Evolutionary conservation across 306 rosid species (phyloP), one percentile per base, ranked within the genome.

Genomic region (Ceratonia siliqua): DNA sequence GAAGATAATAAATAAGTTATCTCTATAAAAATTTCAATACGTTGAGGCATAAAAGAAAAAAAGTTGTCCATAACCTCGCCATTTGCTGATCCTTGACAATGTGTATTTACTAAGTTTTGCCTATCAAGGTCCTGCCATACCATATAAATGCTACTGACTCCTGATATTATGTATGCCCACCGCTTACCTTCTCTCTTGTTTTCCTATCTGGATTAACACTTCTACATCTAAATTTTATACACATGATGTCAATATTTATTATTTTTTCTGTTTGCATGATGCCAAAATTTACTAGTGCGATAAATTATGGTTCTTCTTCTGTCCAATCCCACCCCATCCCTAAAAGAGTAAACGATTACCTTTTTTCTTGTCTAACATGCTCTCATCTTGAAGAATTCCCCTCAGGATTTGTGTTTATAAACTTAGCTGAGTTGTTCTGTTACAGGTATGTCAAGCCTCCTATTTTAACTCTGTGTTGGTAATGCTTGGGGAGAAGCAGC

Each of bases 401-500:
- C 58, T 27, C 28, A 50, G 45, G 42, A 75, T 74, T 54, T 50
- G 42, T 70, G 55, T 74, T 43, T 77, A 38, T 72, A 63, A 75
- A 78, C 67, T 49, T 58, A 32, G 59, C 54, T 75, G 32, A 50
- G 52, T 39, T 79, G 32, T 68, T 73, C 54, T 68, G 32, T 69
- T 62, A 63, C 80, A 95, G 99, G 59, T 87, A 87, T 74, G 91
- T 92, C 68, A 90, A 89, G 75, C 89, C 99, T 53, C 93, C 99
- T 18, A 87, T 95, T 78, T 95, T 92, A 77, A 95, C 99, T 35
- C 92, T 92, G 98, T 76, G 96, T 95, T 55, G 99, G 98, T 67
- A 95, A 92, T 79, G 98, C 98, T 68, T 95, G 99, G 99, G 99
- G 98, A 75, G 99, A 95, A 89, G 98, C 99, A 57, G 98, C 99